Base-by-base conservation (phyloP, 495 filamentous ascomycete species). In the Chaetomidium leptoderma region DNA sequence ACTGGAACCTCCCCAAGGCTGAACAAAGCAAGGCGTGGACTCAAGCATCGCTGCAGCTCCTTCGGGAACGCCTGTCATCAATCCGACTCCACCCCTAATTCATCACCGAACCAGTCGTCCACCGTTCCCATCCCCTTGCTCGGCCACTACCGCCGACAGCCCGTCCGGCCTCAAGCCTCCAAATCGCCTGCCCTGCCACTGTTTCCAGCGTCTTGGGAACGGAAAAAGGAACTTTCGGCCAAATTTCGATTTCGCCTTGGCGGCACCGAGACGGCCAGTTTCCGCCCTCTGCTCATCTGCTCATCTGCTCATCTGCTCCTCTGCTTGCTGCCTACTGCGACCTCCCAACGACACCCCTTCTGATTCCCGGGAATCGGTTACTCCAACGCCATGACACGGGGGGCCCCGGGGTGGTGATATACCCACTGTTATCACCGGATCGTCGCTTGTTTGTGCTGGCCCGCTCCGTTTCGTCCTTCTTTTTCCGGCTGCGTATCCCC, bases 391-490 rank as follows among this genome's bases (percentile, higher is more conserved):
- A 60, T 66, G 59, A 59, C 44, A 55, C 56, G 32, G 53, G 56
- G 24, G 36, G 21, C 32, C 17, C 36, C 39, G 40, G 40, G 39
- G 56, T 63, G 53, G 43, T 54, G 58, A 59, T 60, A 68, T 60
- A 60, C 52, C 51, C 55, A 46, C 53, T 51, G 49, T 42, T 58
- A 33, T 54, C 62, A 50, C 58, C 60, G 60, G 30, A 32, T 54
- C 57, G 49, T 55, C 56, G 35, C 37, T 39, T 40, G 46, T 32
- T n/a, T 27, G 6, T 30, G 45, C 48, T 58, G 33, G 53, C 54
- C 49, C 55, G 39, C 60, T 60, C 35, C 57, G 43, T 60, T 62
- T 59, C 42, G 63, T 55, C 21, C 58, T 37, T 44, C 42, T 51
- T 54, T 62, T 58, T 54, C 56, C 54, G 49, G 51, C 21, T 49